Base-by-base conservation (phyloP, 2,329 filamentous ascomycete genomes). In the Daldinia sp. region DNA sequence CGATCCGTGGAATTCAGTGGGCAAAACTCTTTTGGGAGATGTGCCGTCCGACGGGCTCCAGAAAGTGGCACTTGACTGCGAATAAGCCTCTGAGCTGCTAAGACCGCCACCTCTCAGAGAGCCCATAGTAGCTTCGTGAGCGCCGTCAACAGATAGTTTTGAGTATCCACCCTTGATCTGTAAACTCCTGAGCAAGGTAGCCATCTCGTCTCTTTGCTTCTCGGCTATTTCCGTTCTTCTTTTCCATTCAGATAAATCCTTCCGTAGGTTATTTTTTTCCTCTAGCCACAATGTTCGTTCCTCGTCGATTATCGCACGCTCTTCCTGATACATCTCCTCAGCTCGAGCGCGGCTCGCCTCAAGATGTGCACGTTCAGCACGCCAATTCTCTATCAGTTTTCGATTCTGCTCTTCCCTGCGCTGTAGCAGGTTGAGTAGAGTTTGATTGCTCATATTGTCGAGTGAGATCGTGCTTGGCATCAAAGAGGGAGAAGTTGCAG, bases 271-370 rank as follows among this genome's bases (percentile, higher is more conserved):
- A 3, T 74, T 73, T 74, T 81, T 85, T 71, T 87, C 84, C 13
- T 76, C 75, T 23, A 82, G 76, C 85, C 85, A 87, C 12, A 79
- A 75, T 15, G 81, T 74, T 18, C 83, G 81, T 67, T 86, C 83
- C 42, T 85, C 83, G 58, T 87, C 84, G 82, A 87, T 87, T 63
- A 87, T 80, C 56, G 79, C 79, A 6, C 85, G 83, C 73, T 88
- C 85, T 71, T 87, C 84, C 68, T 82, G 82, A 72, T 87, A 87
- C n/a, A 87, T 82, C 73, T 86, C 83, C 71, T 87, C 86, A 3
- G 83, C 85, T 13, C 85, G 82, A 51, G 82, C 82, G 10, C 86
- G 83, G 68, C 84, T 86, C 6, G 84, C 85, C 73, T 88, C 85
- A 63, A 88, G 79, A 63, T 87, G 82, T 56, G 82, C 83, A 37